phyloP scores from a whole-genome alignment of 2,329 filamentous ascomycete genomes.

The Bipolaris sorokiniana region DNA sequence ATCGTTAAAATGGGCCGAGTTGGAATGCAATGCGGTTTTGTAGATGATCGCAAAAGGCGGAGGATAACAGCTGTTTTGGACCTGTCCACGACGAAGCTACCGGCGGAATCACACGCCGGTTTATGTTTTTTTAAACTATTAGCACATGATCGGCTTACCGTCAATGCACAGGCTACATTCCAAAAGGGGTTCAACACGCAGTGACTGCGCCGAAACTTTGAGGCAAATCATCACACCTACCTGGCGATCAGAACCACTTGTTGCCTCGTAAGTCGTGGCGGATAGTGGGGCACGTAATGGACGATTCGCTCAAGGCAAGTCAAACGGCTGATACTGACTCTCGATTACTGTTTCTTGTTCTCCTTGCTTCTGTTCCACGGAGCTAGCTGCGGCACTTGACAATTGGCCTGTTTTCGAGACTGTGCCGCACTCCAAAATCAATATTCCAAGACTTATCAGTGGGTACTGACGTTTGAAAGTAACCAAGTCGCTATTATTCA shows the following conservation, averaged over 20 bases:
- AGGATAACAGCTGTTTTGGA: neutral
- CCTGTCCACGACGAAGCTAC: neutral
- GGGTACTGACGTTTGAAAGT: neutral
- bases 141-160: conserved; percentile 10
- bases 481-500: neutral
- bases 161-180: conserved; percentile 2
- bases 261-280: neutral
- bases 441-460: neutral
- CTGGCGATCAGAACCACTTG: conserved; percentile 7
- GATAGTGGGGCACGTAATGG: conserved; percentile 5
- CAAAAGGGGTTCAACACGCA: conserved; percentile 5
- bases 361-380: neutral
- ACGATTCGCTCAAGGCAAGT: conserved; percentile 1
- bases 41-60: neutral
- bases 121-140: conserved; percentile 6
- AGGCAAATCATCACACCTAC: conserved; percentile 7
- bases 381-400: neutral
- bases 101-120: conserved; percentile 5
- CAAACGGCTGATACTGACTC: conserved; percentile 4
- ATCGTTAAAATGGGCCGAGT: neutral
- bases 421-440: neutral
- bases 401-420: conserved; percentile 2
- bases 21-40: neutral
- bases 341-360: neutral
- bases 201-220: conserved; percentile 11